Base-by-base conservation (phyloP, 1,139 yeast species). In the Meyerozyma sp. region DNA sequence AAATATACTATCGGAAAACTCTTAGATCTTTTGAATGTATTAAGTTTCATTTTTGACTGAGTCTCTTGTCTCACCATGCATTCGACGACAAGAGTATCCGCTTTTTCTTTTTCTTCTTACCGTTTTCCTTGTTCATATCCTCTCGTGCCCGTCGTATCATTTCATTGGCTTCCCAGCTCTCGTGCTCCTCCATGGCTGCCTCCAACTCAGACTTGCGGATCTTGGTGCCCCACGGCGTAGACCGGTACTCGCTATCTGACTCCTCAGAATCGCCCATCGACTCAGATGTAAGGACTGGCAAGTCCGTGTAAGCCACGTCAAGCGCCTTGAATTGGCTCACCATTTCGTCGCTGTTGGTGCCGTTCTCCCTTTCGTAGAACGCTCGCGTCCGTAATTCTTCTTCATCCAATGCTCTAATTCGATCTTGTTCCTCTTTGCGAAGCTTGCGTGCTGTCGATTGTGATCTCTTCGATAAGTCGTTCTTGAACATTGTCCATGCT, bases 351-450 rank as follows among this genome's bases (percentile, higher is more conserved):
- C 42, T 26, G 5, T 27, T 30, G 21, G 48, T 49, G 36, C 68
- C 74, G 54, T 82, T 82, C 53, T 82, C 89, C 21, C 74, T 59
- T 44, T 75, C 75, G 54, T 72, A 83, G 52, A 83, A 84, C 44
- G 78, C 73, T 39, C 75, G 63, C 0, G 80, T 77, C 46, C 74
- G 73, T 36, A 67, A 58, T 53, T 89, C 95, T 47, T 83, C 81
- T 46, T 78, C 77, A 40, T 69, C 70, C 49, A 84, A 76, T 27
- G 90, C 91, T 26, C 75, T 63, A 45, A 68, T 70, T 47, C 79
- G 73, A 46, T 82, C 79, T 44, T 79, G 68, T 46, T 88, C 95
- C 53, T 89, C 97, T 43, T 73, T 71, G 39, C 73, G 71, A 43
- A 77, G 72, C 57, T 82, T 85, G 43, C 70, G 72, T 13, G 65